Conservation (phyloP, 2,329 filamentous ascomycete genomes). For the Rhinocladiella similis region DNA sequence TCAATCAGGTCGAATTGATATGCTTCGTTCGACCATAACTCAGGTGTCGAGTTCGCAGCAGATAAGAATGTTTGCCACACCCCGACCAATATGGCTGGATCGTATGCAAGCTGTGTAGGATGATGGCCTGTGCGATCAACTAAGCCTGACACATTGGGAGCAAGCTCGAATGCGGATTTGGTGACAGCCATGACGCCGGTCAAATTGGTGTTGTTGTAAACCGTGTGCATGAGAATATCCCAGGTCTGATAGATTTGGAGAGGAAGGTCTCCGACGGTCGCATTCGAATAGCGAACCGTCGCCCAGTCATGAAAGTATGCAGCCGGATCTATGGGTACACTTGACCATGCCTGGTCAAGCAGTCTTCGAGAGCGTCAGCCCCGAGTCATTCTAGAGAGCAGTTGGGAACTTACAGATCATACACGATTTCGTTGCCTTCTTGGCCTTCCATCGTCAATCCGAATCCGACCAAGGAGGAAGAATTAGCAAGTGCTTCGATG, state of each 20-base stretch:
- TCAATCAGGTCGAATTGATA: conserved; percentile 53
- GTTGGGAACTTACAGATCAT: conserved; percentile 39
- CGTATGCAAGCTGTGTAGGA: conserved; percentile 45
- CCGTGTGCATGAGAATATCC: conserved; percentile 47
- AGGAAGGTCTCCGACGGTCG: conserved; percentile 5
- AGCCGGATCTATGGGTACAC: conserved; percentile 43
- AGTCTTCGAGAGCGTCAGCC: conserved; percentile 29
- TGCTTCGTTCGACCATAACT: conserved; percentile 43
- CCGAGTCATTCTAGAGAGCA: not conserved
- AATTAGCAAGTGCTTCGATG: conserved; percentile 45
- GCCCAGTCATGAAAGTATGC: conserved; percentile 52
- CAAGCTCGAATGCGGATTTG: conserved; percentile 50
- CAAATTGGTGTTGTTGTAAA: conserved; percentile 53
- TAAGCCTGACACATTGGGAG: conserved; percentile 45
- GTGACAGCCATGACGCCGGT: conserved; percentile 39
- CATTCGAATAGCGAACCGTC: conserved; percentile 41
- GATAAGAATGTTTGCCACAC: conserved; percentile 44
- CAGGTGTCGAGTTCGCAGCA: conserved; percentile 35
- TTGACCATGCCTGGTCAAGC: conserved; percentile 53
- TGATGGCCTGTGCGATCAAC: conserved; percentile 43
- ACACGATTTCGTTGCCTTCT: conserved; percentile 56
- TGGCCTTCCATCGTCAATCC: conserved; percentile 53
- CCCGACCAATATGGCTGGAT: conserved; percentile 38
- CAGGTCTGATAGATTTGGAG: conserved; percentile 45
- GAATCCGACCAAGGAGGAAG: conserved; percentile 48